Percentiles rank a stretch among this genome's conserved stretches.
Evolutionary conservation across 257 asterid species (phyloP).

Genomic region (Jacaranda mimosifolia): DNA sequence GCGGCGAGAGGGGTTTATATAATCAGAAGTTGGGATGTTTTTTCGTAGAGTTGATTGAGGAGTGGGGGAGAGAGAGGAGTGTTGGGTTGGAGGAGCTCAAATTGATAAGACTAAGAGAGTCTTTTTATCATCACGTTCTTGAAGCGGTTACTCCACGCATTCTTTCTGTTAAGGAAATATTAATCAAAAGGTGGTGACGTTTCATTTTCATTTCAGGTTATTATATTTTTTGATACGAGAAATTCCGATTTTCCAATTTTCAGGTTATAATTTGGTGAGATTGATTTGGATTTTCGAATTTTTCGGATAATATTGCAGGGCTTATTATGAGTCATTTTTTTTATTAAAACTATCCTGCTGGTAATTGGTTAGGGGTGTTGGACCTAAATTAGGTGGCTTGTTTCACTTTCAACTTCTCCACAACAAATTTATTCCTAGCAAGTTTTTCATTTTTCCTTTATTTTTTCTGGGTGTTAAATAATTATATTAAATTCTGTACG

Average conservation of each 20-base stretch:
- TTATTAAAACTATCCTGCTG: background rate
- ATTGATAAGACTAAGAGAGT: background rate
- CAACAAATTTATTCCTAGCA: background rate
- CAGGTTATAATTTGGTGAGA: conserved; percentile 8
- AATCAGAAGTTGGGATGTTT: conserved; percentile 1
- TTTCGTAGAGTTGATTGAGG: conserved; percentile 21
- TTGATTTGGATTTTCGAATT: background rate
- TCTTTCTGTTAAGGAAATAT: conserved; percentile 37
- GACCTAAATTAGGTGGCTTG: conserved; percentile 11
- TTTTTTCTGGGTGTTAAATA: background rate
- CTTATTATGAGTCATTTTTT: background rate
- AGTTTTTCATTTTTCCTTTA: background rate
- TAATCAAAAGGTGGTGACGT: conserved; percentile 28
- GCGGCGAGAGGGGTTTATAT: conserved; percentile 16
- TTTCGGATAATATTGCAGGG: background rate
- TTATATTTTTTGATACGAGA: background rate
- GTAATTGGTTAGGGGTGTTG: background rate
- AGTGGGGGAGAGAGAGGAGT: conserved; percentile 33
- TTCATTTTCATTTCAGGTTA: conserved; percentile 40
- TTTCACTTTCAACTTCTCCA: conserved; percentile 11
- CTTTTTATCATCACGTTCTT: conserved; percentile 33
- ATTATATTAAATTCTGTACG: too few relatives aligned
- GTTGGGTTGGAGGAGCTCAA: conserved; percentile 29
- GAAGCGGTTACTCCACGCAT: conserved; percentile 77
- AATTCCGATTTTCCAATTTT: conserved; percentile 14